These are phyloP conservation scores for Corniculantispora saksenae DNA, from an alignment of 2,329 filamentous ascomycete genomes.

Conservation along the genomic window DNA sequence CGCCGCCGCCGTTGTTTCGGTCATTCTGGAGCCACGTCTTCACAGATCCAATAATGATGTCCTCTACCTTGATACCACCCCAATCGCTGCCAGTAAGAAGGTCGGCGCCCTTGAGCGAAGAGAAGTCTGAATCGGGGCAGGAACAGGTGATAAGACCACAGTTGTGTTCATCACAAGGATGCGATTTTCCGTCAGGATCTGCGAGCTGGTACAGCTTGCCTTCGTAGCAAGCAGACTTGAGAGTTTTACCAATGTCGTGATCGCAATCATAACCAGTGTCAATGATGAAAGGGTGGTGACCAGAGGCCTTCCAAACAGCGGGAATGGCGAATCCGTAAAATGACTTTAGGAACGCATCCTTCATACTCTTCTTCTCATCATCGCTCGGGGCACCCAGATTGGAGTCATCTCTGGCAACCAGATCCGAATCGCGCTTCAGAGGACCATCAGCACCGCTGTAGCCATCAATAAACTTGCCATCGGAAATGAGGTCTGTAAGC, in stretches of 20 bases:
- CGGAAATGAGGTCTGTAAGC: slow-evolving; percentile 28
- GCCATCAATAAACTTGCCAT: slow-evolving; percentile 32
- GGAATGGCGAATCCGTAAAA: slow-evolving; percentile 36
- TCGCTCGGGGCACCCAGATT: not conserved
- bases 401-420: not conserved
- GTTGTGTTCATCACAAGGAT: slow-evolving; percentile 1
- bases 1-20: slow-evolving; percentile 31
- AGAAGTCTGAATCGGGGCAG: slow-evolving; percentile 29
- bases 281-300: slow-evolving; percentile 33
- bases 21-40: slow-evolving; percentile 29
- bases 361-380: slow-evolving; percentile 10
- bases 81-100: slow-evolving; percentile 28
- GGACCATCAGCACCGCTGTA: slow-evolving; percentile 2
- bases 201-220: slow-evolving; percentile 35
- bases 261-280: slow-evolving; percentile 33
- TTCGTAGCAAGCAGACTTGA: slow-evolving; percentile 30
- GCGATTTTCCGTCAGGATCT: slow-evolving; percentile 27
- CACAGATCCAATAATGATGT: slow-evolving; percentile 29
- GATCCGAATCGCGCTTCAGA: not conserved
- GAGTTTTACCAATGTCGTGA: slow-evolving; percentile 23
- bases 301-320: slow-evolving; percentile 30
- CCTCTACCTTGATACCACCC: slow-evolving; percentile 28
- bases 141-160: slow-evolving; percentile 16
- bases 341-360: slow-evolving; percentile 28
- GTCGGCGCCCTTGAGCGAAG: slow-evolving; percentile 30